Evolutionary conservation across 1,284 basidiomycete species (phyloP), one percentile per base, ranked within the genome.

Genomic region (Boletus mariae): DNA sequence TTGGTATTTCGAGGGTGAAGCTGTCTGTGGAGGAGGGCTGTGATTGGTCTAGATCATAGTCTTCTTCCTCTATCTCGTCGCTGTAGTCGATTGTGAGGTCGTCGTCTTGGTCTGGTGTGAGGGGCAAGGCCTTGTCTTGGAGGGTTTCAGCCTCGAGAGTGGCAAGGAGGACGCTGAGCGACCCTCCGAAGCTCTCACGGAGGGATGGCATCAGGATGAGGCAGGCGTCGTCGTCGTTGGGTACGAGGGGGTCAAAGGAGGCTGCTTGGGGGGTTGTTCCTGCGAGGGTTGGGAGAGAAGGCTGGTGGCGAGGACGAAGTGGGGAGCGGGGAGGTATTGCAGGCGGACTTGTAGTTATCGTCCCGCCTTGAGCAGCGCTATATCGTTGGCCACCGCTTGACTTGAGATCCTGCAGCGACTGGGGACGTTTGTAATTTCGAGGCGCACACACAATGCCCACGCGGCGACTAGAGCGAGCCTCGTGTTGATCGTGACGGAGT

Each of bases 401-500:
- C 60, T 57, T 59, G 64, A 67, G 60, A 64, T 67, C 51, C 47
- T 63, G 59, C 23, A 66, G 60, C 20, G 65, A 62, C 54, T 57
- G 66, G 45, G 67, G 64, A 55, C 63, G 67, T 69, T 66, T 66
- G 64, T 57, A 66, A 59, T 68, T 58, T 66, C 51, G 57, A 57
- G 67, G 64, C 45, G 59, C 52, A 60, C 43, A 47, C 54, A 68
- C 57, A 51, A 64, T 45, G 53, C 61, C 67, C 67, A 66, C 66
- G 65, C 64, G 63, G 65, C 60, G 62, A 49, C 43, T 53, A 12
- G 67, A 60, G 54, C 65, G 65, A 55, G 62, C 61, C 64, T 63
- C 62, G 46, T 60, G 61, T 65, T 67, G 63, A 54, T 59, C 55
- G 53, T 51, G 51, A 53, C 48, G 54, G 57, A 51, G 25, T 31